phyloP scores from a whole-genome alignment of 2,329 filamentous ascomycete species.

The Pseudonectria foliicola region DNA sequence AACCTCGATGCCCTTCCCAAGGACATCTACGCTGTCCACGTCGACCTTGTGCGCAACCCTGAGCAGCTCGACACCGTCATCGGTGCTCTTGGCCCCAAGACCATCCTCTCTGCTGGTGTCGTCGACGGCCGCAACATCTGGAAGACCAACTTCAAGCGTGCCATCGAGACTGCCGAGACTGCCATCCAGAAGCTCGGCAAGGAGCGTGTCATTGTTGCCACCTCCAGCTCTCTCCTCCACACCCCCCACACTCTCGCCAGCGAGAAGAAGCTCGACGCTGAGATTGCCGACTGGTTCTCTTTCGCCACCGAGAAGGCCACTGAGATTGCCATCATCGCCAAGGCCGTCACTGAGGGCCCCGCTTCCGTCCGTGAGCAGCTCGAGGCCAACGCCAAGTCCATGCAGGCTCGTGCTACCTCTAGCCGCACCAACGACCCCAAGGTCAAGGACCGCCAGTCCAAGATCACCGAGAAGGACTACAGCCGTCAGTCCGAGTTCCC shows the following conservation, averaged over 20 bases:
- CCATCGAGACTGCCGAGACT: constrained; percentile 83
- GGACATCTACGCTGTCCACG: constrained; percentile 76
- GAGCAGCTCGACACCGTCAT: constrained; percentile 90
- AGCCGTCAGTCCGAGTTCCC: constrained; percentile 89
- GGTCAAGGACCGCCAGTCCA: constrained; percentile 93
- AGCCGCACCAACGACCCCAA: constrained; percentile 93
- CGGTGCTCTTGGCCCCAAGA: constrained; percentile 76
- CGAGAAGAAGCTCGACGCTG: constrained; percentile 95
- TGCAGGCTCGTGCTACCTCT: constrained; percentile 84
- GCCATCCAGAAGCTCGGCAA: constrained; percentile 93
- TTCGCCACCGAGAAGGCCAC: constrained; percentile 92
- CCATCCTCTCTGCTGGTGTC: constrained; percentile 88
- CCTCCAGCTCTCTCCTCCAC: constrained; percentile 95
- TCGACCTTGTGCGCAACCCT: constrained; percentile 96
- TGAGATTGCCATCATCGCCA: constrained; percentile 89
- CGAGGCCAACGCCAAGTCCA: constrained; percentile 93
- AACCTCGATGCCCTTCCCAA: constrained; percentile 87
- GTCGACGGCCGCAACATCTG: constrained; percentile 99
- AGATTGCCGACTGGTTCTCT: constrained; percentile 97
- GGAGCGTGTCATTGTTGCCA: constrained; percentile 94
- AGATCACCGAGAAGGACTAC: constrained; percentile 78
- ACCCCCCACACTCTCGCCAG: constrained; percentile 95
- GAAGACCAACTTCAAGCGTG: constrained; percentile 98
- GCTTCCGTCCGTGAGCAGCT: constrained; percentile 80
- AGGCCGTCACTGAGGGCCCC: constrained; percentile 91